Base-by-base conservation (phyloP, 129 eudicot species). In the Tanacetum coccineum region DNA sequence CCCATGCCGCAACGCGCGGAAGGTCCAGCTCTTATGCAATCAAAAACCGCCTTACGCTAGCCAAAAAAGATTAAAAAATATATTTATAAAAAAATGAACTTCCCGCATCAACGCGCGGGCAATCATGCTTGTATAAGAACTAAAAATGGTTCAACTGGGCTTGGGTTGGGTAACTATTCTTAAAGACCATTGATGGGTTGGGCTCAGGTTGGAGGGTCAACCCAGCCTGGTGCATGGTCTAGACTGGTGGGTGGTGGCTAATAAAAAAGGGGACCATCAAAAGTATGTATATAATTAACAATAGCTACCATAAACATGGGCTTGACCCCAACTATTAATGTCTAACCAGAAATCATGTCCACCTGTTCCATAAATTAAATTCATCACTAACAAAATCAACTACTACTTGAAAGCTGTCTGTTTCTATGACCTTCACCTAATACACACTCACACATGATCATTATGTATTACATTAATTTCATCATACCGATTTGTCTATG, bases 291-390 rank as follows among this genome's bases (percentile, higher is more conserved):
- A 68, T 42, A 75, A 68, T 28, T 61, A 60, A n/a, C 13, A 53
- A 42, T 42, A 59, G 59, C 66, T 73, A 59, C 9, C 20, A 56
- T 55, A 25, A 73, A 73, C 70, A 64, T 76, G 70, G 70, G 48
- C 30, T 76, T 61, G 80, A 76, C 75, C 80, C 80, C 80, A 68
- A 76, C 70, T 42, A 76, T 76, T 76, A 17, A 76, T 76, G 59
- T 56, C 59, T 68, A 52, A 62, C 80, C 80, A 76, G 75, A 68
- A 50, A 62, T 61, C 66, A 52, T 76, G 70, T 76, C 59, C 69
- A 68, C 40, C 64, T 75, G 75, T 68, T 75, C 64, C 74, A 64
- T 19, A 61, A 74, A 62, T 61, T 68, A 67, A 75, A 59, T 69
- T 68, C 75, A 60, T 68, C 68, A 40, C 62, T 36, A 59, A 61